A percentile compares a stretch with the other conserved stretches of the same genome.
Conservation (phyloP, 306 rosid species). For the Delonix regia region DNA sequence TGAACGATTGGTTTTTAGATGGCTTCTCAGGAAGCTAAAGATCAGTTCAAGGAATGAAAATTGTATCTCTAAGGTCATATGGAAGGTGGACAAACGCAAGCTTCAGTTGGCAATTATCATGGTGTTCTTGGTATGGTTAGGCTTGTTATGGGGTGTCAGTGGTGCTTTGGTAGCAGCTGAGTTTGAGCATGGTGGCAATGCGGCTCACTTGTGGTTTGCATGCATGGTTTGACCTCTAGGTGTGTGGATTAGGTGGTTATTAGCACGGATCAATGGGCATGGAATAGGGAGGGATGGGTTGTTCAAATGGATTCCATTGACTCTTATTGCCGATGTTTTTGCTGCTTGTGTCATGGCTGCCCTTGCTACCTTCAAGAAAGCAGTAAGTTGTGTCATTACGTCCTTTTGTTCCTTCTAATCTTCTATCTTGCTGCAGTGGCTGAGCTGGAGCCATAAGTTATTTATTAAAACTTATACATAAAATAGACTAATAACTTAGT, state of each 20-base stretch:
- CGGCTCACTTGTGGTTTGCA: slow-evolving; percentile 59
- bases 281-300: slow-evolving; percentile 58
- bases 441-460: background rate
- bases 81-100: slow-evolving; percentile 42
- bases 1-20: slow-evolving; percentile 31
- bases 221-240: slow-evolving; percentile 83
- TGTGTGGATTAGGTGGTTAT: slow-evolving; percentile 82
- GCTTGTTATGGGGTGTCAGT: slow-evolving; percentile 49
- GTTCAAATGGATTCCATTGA: slow-evolving; percentile 67
- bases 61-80: slow-evolving; percentile 17
- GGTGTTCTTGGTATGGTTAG: slow-evolving; percentile 48
- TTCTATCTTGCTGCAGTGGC: background rate
- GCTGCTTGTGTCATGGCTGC: slow-evolving; percentile 77
- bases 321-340: slow-evolving; percentile 69
- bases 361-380: slow-evolving; percentile 50
- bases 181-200: slow-evolving; percentile 44
- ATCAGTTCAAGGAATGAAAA: slow-evolving; percentile 26
- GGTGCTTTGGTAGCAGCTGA: slow-evolving; percentile 38
- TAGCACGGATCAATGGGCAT: slow-evolving; percentile 63
- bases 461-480: too few relatives aligned
- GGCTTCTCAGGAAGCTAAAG: slow-evolving; percentile 45
- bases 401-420: background rate
- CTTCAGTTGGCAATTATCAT: slow-evolving; percentile 41
- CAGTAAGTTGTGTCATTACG: slow-evolving; percentile 38
- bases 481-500: too few relatives aligned